Evolutionary conservation across 306 rosid genomes (phyloP).

Genomic region (Prunus campanulata): DNA sequence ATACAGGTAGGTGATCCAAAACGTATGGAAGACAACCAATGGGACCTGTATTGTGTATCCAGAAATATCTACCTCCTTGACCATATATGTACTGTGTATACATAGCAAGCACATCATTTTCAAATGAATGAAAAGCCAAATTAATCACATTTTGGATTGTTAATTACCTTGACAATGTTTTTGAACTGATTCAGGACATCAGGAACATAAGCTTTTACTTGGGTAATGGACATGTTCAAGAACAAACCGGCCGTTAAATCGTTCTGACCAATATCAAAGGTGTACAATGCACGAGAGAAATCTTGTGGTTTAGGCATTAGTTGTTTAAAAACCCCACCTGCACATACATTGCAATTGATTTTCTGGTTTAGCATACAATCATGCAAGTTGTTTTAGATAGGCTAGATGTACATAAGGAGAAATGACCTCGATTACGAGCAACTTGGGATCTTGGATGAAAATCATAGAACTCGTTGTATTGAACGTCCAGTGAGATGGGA

Average conservation of each 20-base stretch:
- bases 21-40: slow-evolving; percentile 56
- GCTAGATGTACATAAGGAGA: neutral
- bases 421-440: slow-evolving; percentile 37
- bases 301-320: slow-evolving; percentile 32
- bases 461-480: slow-evolving; percentile 49
- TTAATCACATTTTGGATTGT: neutral
- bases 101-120: neutral
- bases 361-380: neutral
- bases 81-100: slow-evolving; percentile 38
- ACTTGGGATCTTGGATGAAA: slow-evolving; percentile 49
- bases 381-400: neutral
- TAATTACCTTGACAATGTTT: slow-evolving; percentile 38
- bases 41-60: slow-evolving; percentile 83
- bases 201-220: slow-evolving; percentile 44
- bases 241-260: slow-evolving; percentile 49
- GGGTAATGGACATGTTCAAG: slow-evolving; percentile 35
- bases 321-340: slow-evolving; percentile 31
- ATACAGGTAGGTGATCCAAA: slow-evolving; percentile 29
- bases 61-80: slow-evolving; percentile 58
- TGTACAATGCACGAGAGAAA: slow-evolving; percentile 37
- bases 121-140: neutral
- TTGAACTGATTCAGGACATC: slow-evolving; percentile 50
- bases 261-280: slow-evolving; percentile 54
- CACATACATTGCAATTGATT: slow-evolving; percentile 1
- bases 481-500: slow-evolving; percentile 66